Evolutionary conservation across 2,329 filamentous ascomycete species (phyloP).

Genomic region (Talaromyces islandicus): DNA sequence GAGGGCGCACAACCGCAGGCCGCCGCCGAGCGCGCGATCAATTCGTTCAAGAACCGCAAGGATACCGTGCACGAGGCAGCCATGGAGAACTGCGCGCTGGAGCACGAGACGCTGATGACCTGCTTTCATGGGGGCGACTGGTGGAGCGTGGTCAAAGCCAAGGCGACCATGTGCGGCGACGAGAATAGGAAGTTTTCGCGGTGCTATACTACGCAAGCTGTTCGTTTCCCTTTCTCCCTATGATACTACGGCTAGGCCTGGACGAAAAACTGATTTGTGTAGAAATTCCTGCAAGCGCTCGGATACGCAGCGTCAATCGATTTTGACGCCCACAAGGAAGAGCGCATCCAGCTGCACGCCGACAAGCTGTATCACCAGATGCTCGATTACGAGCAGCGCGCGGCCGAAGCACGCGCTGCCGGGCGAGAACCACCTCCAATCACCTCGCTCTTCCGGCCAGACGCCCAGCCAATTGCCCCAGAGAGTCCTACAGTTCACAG

Average conservation of each 20-base stretch:
- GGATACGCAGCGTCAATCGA: conserved; percentile 72
- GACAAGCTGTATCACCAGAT: conserved; percentile 85
- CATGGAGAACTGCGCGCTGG: conserved; percentile 86
- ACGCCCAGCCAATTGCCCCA: conserved; percentile 16
- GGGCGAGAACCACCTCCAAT: conserved; percentile 38
- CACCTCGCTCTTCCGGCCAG: conserved; percentile 39
- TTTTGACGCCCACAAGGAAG: conserved; percentile 63
- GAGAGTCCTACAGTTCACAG: background rate
- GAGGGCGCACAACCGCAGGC: conserved; percentile 65
- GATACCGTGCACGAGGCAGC: conserved; percentile 71
- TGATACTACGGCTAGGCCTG: background rate
- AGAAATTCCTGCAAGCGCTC: conserved; percentile 84
- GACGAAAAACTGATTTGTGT: background rate
- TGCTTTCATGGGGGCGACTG: conserved; percentile 73
- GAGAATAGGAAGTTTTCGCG: conserved; percentile 74
- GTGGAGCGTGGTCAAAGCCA: conserved; percentile 48
- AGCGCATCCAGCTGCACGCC: conserved; percentile 92
- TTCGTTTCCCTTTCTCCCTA: conserved; percentile 25
- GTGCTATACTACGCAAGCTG: conserved; percentile 84
- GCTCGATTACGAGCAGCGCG: conserved; percentile 69
- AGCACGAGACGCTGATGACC: conserved; percentile 74
- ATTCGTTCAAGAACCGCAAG: conserved; percentile 77
- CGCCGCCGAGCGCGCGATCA: conserved; percentile 75
- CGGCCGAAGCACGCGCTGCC: conserved; percentile 52
- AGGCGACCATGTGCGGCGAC: conserved; percentile 70